Evolutionary conservation across 345 rosid species (phyloP).

Genomic region (Gossypium thurberi): DNA sequence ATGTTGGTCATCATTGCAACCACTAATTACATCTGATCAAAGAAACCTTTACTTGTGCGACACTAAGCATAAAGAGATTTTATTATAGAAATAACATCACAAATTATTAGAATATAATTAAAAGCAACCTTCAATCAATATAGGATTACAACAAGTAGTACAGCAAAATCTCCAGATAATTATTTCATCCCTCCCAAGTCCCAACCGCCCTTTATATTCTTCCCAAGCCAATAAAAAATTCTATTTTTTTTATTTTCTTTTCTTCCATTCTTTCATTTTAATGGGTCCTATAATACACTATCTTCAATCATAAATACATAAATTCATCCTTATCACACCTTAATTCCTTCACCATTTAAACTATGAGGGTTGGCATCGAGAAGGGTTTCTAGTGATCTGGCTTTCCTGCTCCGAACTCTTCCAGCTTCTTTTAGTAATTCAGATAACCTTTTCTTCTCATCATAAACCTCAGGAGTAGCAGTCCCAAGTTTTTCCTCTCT

Average conservation of each 20-base stretch:
- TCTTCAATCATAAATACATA: slow-evolving; percentile 9
- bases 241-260: neutral
- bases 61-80: no score
- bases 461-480: slow-evolving; percentile 48
- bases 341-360: neutral
- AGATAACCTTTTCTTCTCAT: slow-evolving; percentile 77
- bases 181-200: neutral
- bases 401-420: slow-evolving; percentile 61
- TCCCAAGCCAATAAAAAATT: neutral
- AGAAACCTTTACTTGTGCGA: no score
- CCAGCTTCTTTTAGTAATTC: slow-evolving; percentile 78
- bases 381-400: slow-evolving; percentile 68
- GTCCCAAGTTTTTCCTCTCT: slow-evolving; percentile 94
- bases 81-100: no score
- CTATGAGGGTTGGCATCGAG: slow-evolving; percentile 48
- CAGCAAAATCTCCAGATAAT: neutral
- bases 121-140: neutral
- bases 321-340: neutral
- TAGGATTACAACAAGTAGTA: neutral
- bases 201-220: neutral
- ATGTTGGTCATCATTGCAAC: no score
- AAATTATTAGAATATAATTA: no score
- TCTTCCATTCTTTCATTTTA: neutral
- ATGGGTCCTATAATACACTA: neutral
- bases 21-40: no score